Base-by-base conservation (phyloP, 306 rosid species). In the Trifolium pratense region DNA sequence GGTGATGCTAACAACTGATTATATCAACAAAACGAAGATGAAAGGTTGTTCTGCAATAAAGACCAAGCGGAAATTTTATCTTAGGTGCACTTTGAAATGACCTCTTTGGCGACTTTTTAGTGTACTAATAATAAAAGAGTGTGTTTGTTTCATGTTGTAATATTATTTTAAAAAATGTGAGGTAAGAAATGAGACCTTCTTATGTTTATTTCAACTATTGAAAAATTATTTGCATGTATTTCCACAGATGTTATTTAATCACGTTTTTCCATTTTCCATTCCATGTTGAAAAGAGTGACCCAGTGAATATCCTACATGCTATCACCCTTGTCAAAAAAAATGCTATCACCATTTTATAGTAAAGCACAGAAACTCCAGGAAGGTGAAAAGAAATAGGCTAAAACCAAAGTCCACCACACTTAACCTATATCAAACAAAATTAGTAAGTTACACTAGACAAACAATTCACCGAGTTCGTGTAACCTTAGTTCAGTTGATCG, bases 11-110 rank as follows among this genome's bases (percentile, higher is more conserved):
- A 40, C 3, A 17, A 71, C 15, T 58, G 62, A 2, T 68, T 68
- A 32, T 36, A 10, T 29, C 60, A 40, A 42, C 61, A 7, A 49
- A 29, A 4, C 0, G 9, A 71, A 40, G 17, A 45, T 72, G 37
- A 56, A 56, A 9, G 6, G 20, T 64, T 48, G 26, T 49, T 48
- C 53, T 29, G 43, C 42, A 67, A 26, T 45, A 67, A 46, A 45
- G 58, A 45, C 42, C 72, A 67, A 65, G 70, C 34, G 18, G 16
- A 40, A 21, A 40, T 40, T 40, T 13, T 40, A 65, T 65, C 20
- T 12, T 65, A 40, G 18, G 25, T 12, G 18, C 34, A 40, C 34
- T 65, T 40, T 40, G 34, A 65, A 40, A 6, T 65, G 14, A 21
- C 20, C 11, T 20, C 70, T 7, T 21, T 1, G 6, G 52, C 11